Evolutionary conservation across 441 rosid genomes (phyloP), one percentile per base, ranked within the genome.

Genomic region (Francoa sonchifolia): DNA sequence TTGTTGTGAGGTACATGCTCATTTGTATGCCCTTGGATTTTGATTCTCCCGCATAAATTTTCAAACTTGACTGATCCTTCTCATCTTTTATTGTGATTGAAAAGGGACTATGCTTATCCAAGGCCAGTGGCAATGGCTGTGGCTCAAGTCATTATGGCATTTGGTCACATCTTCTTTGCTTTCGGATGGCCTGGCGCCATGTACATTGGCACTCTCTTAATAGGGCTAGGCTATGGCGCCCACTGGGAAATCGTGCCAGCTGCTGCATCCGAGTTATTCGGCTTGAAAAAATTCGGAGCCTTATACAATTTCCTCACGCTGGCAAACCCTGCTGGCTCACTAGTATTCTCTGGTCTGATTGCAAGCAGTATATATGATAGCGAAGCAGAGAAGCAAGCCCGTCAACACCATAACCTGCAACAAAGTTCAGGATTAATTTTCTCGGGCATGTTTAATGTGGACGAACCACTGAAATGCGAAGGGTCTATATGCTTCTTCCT

Each of bases 191-290:
- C 97, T 2, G 88, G 92, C 19, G 79, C 85, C 1, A 73, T 92
- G 85, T 47, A 92, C 54, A 57, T 81, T 10, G 95, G 94, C 30
- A 92, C 95, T 4, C 60, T 83, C 33, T 42, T 90, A 64, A 79
- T 83, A 6, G 95, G 99, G 17, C 86, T 86, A 0, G 85, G 95
- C 22, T 86, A 90, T 37, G 95, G 96, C 16, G 77, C 99, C 6
- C 96, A 86, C 34, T 86, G 95, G 99, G 96, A 95, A 5, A 86
- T 90, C 33, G 85, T 90, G 34, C 96, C 99, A 6, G 96, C 96
- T 6, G 66, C 94, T 16, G 92, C 89, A 35, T 90, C 99, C 0
- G 94, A 90, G 75, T 69, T 90, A 50, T 90, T 90, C 30, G 95
- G 96, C 37, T 46, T 92, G 49, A 86, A 92, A 45, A 92, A 83